Base-by-base conservation (phyloP, 495 filamentous ascomycete genomes). In the Chaetomidium leptoderma region DNA sequence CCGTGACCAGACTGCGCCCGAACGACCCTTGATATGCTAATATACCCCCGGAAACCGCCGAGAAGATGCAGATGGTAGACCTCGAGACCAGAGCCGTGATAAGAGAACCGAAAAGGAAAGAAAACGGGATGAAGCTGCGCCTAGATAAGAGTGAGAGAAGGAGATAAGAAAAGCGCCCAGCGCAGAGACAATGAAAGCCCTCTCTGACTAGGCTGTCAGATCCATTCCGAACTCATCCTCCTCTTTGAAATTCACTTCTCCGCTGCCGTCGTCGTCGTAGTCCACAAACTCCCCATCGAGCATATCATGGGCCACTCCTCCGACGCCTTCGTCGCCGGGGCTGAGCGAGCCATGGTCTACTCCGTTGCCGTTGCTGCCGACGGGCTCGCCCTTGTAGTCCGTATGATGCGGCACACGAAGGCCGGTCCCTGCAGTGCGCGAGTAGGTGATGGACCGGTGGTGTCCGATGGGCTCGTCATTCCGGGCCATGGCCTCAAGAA, bases 321-420 rank as follows among this genome's bases (percentile, higher is more conserved):
- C 83, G 29, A 75, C 75, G 57, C 76, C 83, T 64, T 84, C 83
- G 61, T 82, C 85, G 3, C 81, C 84, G 0, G 91, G 89, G 69
- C 88, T 92, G 46, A 91, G 67, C 33, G 87, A 77, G 21, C 61
- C 67, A 32, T 64, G 55, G n/a, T 64, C 66, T 1, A 86, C 53
- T 65, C 72, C 63, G 58, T 61, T 62, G 35, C 68, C 67, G 21
- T 63, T 65, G 32, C 72, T 72, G 54, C 84, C 74, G 0, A 90
- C 60, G 1, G 88, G 73, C 24, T 95, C 88, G 11, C 93, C 93
- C 54, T 90, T 90, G 60, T 90, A 79, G 70, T 96, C 92, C 30
- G 93, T 98, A 70, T 93, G 90, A 54, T 92, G 87, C 17, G 93
- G 93, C 16, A 98, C 93, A 13, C 91, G 84, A 6, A 97, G 81